Conservation (phyloP, 2,329 filamentous ascomycete genomes). For the Paraphaeosphaeria sporulosa region DNA sequence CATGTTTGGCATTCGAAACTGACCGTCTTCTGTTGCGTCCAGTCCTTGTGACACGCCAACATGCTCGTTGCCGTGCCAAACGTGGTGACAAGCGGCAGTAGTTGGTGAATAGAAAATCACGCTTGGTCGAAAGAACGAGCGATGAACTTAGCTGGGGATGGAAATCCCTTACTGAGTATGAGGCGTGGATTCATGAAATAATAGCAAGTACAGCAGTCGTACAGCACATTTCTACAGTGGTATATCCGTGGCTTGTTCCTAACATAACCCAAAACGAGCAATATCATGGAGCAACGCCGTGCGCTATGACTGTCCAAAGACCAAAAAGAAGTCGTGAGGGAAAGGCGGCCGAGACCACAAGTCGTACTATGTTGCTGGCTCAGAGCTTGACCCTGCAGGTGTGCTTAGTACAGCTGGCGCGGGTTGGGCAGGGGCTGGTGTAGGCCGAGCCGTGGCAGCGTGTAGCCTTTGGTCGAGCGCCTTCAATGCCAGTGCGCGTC, state of each 20-base stretch:
- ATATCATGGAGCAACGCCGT: constrained; percentile 12
- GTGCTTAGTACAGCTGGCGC: constrained; percentile 42
- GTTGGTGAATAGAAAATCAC: neutral
- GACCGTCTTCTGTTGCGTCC: neutral
- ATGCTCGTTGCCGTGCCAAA: neutral
- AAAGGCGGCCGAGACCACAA: neutral
- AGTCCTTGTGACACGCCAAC: neutral
- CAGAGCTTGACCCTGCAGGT: constrained; percentile 48
- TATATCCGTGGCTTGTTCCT: constrained; percentile 14
- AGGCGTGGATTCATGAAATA: constrained; percentile 1
- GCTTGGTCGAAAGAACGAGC: neutral
- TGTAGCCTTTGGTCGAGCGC: constrained; percentile 91
- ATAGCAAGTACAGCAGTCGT: constrained; percentile 11
- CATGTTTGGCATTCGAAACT: neutral
- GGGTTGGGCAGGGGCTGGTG: constrained; percentile 52
- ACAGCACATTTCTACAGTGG: constrained; percentile 12
- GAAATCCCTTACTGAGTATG: neutral
- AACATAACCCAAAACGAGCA: constrained; percentile 3
- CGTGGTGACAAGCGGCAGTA: neutral
- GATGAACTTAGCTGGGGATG: neutral
- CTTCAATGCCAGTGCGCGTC: constrained; percentile 86
- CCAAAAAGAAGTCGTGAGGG: neutral
- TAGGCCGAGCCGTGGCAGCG: constrained; percentile 70
- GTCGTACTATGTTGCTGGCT: constrained; percentile 1
- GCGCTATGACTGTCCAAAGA: constrained; percentile 16